Conservation (phyloP, 176 grass and related monocot species). For the Eragrostis curvula region DNA sequence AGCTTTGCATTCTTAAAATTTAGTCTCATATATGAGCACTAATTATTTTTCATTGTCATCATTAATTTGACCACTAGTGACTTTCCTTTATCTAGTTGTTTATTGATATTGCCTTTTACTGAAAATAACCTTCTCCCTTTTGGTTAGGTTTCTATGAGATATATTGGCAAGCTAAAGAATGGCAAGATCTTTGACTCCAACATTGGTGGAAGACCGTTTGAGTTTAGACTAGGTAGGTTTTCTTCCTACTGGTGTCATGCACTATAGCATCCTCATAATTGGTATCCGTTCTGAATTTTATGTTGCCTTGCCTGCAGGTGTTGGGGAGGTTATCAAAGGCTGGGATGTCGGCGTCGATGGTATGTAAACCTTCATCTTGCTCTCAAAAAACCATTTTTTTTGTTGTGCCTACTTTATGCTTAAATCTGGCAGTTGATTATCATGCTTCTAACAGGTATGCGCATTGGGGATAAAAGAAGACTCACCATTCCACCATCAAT, state of each 20-base stretch:
- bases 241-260: neutral
- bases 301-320: conserved; percentile 57
- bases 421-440: neutral
- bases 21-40: neutral
- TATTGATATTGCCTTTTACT: conserved; percentile 8
- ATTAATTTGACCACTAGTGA: neutral
- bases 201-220: conserved; percentile 62
- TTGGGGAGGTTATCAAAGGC: conserved; percentile 87
- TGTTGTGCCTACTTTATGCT: neutral
- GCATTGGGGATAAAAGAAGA: conserved; percentile 94
- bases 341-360: conserved; percentile 87
- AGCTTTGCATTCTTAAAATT: neutral
- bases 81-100: neutral
- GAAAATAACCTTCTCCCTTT: neutral
- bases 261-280: neutral
- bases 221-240: conserved; percentile 86
- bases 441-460: conserved; percentile 62
- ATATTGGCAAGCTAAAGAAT: conserved; percentile 89
- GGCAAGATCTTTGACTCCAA: conserved; percentile 93
- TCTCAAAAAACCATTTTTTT: neutral
- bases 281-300: neutral
- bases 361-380: conserved; percentile 41
- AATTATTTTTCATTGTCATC: neutral
- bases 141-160: conserved; percentile 76
- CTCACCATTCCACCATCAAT: conserved; percentile 78